A percentile compares a stretch with the other conserved stretches of the same genome.
Conservation (phyloP, 1,139 yeast genomes). For the Suhomyces bolitotheri region DNA sequence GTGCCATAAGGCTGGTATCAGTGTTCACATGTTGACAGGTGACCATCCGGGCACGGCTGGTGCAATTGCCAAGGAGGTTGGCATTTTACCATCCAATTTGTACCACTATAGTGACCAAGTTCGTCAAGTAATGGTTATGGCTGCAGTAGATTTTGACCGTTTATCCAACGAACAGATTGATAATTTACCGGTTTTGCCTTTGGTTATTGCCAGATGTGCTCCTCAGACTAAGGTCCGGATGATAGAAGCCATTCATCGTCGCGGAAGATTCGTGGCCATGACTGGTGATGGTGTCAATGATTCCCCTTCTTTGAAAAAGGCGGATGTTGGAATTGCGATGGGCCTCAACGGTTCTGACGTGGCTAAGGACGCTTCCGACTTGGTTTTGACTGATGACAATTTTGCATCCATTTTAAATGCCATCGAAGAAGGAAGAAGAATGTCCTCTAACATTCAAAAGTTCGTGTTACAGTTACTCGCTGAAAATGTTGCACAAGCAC, state of each 20-base stretch:
- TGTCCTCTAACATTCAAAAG: slow-evolving; percentile 79
- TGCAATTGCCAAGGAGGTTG: slow-evolving; percentile 84
- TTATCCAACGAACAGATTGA: slow-evolving; percentile 66
- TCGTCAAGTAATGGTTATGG: slow-evolving; percentile 69
- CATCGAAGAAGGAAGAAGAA: slow-evolving; percentile 80
- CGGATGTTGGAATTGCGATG: slow-evolving; percentile 90
- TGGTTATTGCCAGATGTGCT: slow-evolving; percentile 83
- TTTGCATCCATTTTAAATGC: slow-evolving; percentile 77
- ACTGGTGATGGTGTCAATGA: slow-evolving; percentile 90
- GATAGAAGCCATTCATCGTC: slow-evolving; percentile 79
- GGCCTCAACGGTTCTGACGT: slow-evolving; percentile 81
- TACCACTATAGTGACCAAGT: slow-evolving; percentile 63
- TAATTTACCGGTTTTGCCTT: slow-evolving; percentile 65
- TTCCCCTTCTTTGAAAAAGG: slow-evolving; percentile 76
- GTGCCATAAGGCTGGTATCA: slow-evolving; percentile 77
- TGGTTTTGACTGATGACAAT: slow-evolving; percentile 73
- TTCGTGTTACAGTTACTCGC: slow-evolving; percentile 79
- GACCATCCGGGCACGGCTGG: slow-evolving; percentile 82
- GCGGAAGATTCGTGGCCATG: slow-evolving; percentile 74
- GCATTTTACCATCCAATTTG: slow-evolving; percentile 71
- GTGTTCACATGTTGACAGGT: slow-evolving; percentile 84
- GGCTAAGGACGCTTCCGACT: slow-evolving; percentile 79
- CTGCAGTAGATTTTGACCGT: slow-evolving; percentile 71
- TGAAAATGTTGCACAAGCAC: slow-evolving; percentile 76
- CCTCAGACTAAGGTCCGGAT: slow-evolving; percentile 83